Evolutionary conservation across 225 moss, liverwort and hornwort species (phyloP).

Genomic region (Neckera pumila): DNA sequence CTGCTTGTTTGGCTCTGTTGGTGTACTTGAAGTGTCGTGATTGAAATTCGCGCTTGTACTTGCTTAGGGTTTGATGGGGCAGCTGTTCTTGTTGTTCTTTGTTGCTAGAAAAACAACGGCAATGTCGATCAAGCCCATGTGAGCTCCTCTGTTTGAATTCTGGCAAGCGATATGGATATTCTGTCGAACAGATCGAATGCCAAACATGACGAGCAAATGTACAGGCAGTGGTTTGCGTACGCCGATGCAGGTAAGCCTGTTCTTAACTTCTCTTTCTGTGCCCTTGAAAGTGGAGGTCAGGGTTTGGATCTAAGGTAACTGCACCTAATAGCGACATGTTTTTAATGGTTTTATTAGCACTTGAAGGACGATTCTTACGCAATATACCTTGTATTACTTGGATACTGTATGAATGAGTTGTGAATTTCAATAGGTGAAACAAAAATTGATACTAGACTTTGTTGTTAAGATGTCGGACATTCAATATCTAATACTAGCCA

Average conservation of each 20-base stretch:
- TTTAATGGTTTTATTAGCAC: neutral
- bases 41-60: neutral
- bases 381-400: neutral
- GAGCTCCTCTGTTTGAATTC: neutral
- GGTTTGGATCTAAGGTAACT: neutral
- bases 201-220: constrained; percentile 80
- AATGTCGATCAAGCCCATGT: neutral
- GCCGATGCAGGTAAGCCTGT: constrained; percentile 62
- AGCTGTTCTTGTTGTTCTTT: neutral
- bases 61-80: neutral
- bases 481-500: neutral
- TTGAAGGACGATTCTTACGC: neutral
- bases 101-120: neutral
- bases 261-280: neutral
- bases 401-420: neutral
- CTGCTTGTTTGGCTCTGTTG: neutral
- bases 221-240: constrained; percentile 83
- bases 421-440: neutral
- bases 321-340: neutral
- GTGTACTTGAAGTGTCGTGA: neutral
- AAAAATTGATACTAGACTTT: neutral
- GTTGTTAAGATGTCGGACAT: neutral
- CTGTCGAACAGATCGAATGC: constrained; percentile 55
- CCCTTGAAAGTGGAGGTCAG: neutral
- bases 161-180: constrained; percentile 55